Conservation (phyloP, 1,284 basidiomycete species). For the Inonotus obliquus region DNA sequence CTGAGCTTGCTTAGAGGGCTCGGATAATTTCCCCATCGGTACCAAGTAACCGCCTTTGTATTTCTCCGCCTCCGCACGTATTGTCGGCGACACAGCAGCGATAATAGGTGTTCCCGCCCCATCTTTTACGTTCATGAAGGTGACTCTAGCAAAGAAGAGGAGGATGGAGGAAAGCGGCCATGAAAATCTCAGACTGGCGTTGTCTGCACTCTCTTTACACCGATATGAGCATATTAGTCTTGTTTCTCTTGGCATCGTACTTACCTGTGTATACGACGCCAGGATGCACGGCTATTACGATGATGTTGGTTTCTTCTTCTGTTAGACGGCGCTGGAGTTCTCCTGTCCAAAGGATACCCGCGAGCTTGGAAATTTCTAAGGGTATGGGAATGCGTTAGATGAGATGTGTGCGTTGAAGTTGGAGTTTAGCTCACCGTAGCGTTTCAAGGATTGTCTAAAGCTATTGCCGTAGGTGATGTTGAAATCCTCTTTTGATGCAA, state of each 20-base stretch:
- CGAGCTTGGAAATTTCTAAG: slow-evolving; percentile 20
- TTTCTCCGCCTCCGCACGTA: slow-evolving; percentile 32
- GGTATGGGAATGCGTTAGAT: background rate
- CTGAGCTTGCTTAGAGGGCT: slow-evolving; percentile 26
- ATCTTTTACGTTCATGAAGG: slow-evolving; percentile 30
- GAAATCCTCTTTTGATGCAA: slow-evolving; percentile 15
- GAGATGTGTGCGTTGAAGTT: background rate
- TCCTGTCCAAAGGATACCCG: slow-evolving; percentile 21
- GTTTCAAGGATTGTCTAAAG: slow-evolving; percentile 5
- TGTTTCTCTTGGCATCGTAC: no score
- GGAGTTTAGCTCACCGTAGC: slow-evolving; percentile 9
- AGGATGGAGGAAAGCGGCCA: slow-evolving; percentile 27
- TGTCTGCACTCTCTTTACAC: background rate
- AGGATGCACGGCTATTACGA: slow-evolving; percentile 21
- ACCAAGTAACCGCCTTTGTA: slow-evolving; percentile 37
- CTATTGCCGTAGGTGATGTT: slow-evolving; percentile 8
- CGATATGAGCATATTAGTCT: background rate
- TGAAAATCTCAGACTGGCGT: slow-evolving; percentile 15
- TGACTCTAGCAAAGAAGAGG: slow-evolving; percentile 34
- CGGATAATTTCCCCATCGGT: slow-evolving; percentile 22
- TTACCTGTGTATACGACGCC: slow-evolving; percentile 21
- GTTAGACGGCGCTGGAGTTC: slow-evolving; percentile 20
- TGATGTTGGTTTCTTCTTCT: slow-evolving; percentile 13
- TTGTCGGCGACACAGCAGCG: slow-evolving; percentile 40
- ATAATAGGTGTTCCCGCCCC: slow-evolving; percentile 23